Conservation (phyloP, 2,329 filamentous ascomycete genomes). For the Endocalyx cinctus region DNA sequence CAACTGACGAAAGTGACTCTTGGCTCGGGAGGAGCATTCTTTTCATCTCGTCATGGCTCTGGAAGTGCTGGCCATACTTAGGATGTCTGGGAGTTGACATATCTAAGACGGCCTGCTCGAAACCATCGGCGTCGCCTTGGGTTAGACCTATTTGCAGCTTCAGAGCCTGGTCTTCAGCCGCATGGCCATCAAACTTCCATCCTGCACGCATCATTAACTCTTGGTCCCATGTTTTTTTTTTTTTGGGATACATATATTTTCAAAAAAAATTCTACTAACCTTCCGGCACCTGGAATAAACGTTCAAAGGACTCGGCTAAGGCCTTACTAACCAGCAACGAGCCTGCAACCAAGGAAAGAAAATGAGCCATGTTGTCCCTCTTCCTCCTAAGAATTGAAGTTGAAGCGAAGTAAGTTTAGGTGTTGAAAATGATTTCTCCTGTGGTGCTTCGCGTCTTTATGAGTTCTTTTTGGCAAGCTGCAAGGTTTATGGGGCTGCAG, state of each 20-base stretch:
- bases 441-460: no score
- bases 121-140: slow-evolving; percentile 14
- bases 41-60: slow-evolving; percentile 19
- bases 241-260: background rate
- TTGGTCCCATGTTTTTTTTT: background rate
- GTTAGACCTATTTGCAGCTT: slow-evolving; percentile 16
- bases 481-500: no score
- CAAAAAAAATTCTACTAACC: slow-evolving; percentile 6
- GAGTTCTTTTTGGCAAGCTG: no score
- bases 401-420: no score
- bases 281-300: slow-evolving; percentile 12
- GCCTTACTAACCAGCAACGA: slow-evolving; percentile 14
- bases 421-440: no score
- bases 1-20: slow-evolving; percentile 14
- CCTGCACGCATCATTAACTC: slow-evolving; percentile 9
- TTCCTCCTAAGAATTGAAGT: no score
- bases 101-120: slow-evolving; percentile 16
- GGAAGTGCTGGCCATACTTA: slow-evolving; percentile 17
- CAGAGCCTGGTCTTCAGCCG: slow-evolving; percentile 13
- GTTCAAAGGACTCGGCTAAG: slow-evolving; percentile 16
- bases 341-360: slow-evolving; percentile 13
- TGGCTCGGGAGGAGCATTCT: slow-evolving; percentile 15
- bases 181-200: slow-evolving; percentile 16
- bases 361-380: slow-evolving; percentile 40
- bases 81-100: slow-evolving; percentile 16